Percentiles rank a stretch among this genome's conserved stretches.
These are phyloP conservation scores for Alternaria viburni DNA, from an alignment of 2,329 filamentous ascomycete species.

Conservation along the genomic window DNA sequence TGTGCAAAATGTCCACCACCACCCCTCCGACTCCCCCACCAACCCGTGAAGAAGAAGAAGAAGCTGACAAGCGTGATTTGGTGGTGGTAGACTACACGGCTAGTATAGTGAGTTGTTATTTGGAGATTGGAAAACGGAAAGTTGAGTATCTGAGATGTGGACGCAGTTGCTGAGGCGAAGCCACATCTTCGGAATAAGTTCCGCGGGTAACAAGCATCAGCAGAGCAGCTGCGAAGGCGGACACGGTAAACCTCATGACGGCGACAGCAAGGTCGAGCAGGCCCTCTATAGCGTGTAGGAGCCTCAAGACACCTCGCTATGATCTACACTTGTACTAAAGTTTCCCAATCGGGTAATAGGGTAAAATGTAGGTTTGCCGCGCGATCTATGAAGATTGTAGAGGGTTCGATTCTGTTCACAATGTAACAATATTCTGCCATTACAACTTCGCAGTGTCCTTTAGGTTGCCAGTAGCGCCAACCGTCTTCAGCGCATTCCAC, in stretches of 20 bases:
- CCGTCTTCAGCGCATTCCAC: slow-evolving; percentile 52
- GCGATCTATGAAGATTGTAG: not conserved
- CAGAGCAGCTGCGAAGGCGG: not conserved
- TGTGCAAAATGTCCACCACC: too few relatives aligned
- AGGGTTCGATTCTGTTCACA: not conserved
- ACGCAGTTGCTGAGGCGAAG: too few relatives aligned
- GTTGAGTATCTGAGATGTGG: not conserved
- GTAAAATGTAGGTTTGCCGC: not conserved
- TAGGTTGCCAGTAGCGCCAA: slow-evolving; percentile 18
- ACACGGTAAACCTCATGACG: not conserved
- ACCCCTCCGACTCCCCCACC: too few relatives aligned
- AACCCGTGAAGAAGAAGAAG: too few relatives aligned
- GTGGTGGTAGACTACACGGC: too few relatives aligned
- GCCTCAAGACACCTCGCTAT: not conserved
- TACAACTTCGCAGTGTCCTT: slow-evolving; percentile 16
- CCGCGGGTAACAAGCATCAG: not conserved
- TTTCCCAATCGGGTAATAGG: not conserved
- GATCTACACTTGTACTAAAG: not conserved
- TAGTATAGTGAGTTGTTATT: too few relatives aligned
- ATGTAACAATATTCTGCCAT: not conserved
- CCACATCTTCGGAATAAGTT: too few relatives aligned
- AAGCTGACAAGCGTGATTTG: too few relatives aligned
- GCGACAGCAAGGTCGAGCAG: not conserved
- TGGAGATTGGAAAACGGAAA: too few relatives aligned
- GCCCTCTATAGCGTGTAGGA: not conserved